These are phyloP conservation scores for Cryptosporidium ryanae DNA, from an alignment of 169 alveolate genomes.

Conservation along the genomic window DNA sequence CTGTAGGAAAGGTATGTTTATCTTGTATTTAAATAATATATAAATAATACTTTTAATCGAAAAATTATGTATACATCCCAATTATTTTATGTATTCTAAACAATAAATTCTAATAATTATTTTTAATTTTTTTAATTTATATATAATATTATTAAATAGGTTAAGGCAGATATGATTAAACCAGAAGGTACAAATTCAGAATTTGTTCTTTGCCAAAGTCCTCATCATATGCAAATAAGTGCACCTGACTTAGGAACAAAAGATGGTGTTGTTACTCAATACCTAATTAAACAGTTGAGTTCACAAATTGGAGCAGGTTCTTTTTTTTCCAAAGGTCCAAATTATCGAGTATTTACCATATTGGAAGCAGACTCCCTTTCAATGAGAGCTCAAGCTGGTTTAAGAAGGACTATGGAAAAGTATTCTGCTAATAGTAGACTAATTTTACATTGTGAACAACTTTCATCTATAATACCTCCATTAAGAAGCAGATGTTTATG, in stretches of 20 bases:
- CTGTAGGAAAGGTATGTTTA: constrained; percentile 81
- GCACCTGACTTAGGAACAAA: constrained; percentile 92
- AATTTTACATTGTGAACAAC: constrained; percentile 89
- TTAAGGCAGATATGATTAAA: constrained; percentile 85
- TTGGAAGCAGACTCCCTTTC: constrained; percentile 92
- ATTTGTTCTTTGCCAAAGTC: constrained; percentile 86
- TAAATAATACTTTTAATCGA: background rate
- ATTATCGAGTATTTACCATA: constrained; percentile 90
- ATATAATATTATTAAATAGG: constrained; percentile 56
- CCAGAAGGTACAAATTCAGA: constrained; percentile 83
- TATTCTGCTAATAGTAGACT: constrained; percentile 90
- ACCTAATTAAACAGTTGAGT: constrained; percentile 92
- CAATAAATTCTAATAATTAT: background rate
- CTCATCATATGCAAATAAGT: constrained; percentile 93
- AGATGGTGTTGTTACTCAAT: constrained; percentile 92
- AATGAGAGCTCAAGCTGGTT: constrained; percentile 94
- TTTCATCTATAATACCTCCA: constrained; percentile 90
- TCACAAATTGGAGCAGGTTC: constrained; percentile 89
- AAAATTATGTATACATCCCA: background rate
- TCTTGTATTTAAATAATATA: background rate
- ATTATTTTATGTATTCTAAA: too few species aligned
- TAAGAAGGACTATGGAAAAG: constrained; percentile 95
- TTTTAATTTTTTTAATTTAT: constrained; percentile 54
- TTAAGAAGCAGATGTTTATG: constrained; percentile 93
- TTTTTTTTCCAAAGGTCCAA: constrained; percentile 85